phyloP scores from a whole-genome alignment of 2,329 filamentous ascomycete genomes.

The Colletotrichum paranaense region DNA sequence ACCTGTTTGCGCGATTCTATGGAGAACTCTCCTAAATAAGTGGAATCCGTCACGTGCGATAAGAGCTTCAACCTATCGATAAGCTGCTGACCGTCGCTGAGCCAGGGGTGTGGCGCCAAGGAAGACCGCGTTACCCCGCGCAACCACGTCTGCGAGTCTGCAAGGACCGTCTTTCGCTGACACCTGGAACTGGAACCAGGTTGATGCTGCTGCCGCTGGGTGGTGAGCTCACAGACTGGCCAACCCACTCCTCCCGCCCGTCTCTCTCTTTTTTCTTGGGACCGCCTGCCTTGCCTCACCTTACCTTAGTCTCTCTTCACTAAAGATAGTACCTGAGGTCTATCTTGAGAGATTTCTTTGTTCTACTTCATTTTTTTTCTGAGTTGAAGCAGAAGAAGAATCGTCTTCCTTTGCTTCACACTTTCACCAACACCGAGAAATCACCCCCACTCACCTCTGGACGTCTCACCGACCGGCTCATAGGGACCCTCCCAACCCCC shows the following conservation, averaged over 20 bases:
- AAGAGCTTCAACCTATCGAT: slow-evolving; percentile 36
- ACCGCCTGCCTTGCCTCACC: neutral
- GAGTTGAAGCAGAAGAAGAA: neutral
- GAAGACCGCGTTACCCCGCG: slow-evolving; percentile 36
- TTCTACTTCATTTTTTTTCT: neutral
- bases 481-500: slow-evolving; percentile 2
- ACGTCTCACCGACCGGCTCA: slow-evolving; percentile 25
- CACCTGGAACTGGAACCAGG: too few relatives aligned
- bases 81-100: neutral
- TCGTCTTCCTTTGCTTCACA: slow-evolving; percentile 12
- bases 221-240: slow-evolving; percentile 30
- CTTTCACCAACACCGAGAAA: slow-evolving; percentile 9
- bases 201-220: neutral
- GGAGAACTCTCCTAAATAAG: neutral
- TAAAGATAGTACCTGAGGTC: slow-evolving; percentile 11
- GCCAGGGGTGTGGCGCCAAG: slow-evolving; percentile 24
- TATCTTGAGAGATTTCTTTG: slow-evolving; percentile 1
- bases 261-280: neutral
- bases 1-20: slow-evolving; percentile 3
- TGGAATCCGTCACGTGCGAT: slow-evolving; percentile 22
- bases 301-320: neutral
- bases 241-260: neutral
- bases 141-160: slow-evolving; percentile 31
- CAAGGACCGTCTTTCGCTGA: neutral
- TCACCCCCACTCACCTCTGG: slow-evolving; percentile 22